Evolutionary conservation across 495 filamentous ascomycete species (phyloP), one percentile per base, ranked within the genome.

Genomic region (Daldinia vernicosa): DNA sequence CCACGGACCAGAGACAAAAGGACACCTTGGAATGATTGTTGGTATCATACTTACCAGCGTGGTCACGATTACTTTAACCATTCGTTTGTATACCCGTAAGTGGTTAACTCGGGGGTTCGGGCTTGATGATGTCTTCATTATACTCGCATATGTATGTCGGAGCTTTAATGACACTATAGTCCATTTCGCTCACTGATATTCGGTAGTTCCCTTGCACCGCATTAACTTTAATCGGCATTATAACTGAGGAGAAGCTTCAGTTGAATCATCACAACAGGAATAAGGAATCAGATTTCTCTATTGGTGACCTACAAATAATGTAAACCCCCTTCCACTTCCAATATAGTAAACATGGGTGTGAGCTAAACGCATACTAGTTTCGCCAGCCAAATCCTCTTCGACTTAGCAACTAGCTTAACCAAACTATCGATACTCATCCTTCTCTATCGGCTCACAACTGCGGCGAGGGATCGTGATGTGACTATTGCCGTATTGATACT

Each of bases 211-310:
- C 76, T 27, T 70, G 76, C 9, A 80, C 84, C 32, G 82, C 78
- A 22, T 86, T 85, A 77, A 81, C 78, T 6, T 76, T 80, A 9
- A 69, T 83, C 11, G 83, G 80, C 0, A 26, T 86, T 8, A 77
- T 82, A 26, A 79, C 79, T 0, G 80, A 83, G 40, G 33, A 76
- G 0, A 27, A 54, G n/a, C 85, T 82, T 63, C 84, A 84, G 27
- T 87, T 85, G 86, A 82, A 85, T 60, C 80, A 87, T 26, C 89
- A 90, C 74, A 70, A 84, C 35, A 88, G 84, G 82, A 85, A 89
- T 64, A 74, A 88, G 4, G 80, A 81, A 22, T 9, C 69, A 11
- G 32, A 73, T 2, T 75, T 78, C 75, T 60, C 83, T 12, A 70
- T 77, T 15, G 71, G 68, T 19, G 70, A 76, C 30, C 75, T 81